Percentiles rank a stretch among this genome's conserved stretches.
Conservation (phyloP, 768 basidiomycete species). For the Trametes elegans region DNA sequence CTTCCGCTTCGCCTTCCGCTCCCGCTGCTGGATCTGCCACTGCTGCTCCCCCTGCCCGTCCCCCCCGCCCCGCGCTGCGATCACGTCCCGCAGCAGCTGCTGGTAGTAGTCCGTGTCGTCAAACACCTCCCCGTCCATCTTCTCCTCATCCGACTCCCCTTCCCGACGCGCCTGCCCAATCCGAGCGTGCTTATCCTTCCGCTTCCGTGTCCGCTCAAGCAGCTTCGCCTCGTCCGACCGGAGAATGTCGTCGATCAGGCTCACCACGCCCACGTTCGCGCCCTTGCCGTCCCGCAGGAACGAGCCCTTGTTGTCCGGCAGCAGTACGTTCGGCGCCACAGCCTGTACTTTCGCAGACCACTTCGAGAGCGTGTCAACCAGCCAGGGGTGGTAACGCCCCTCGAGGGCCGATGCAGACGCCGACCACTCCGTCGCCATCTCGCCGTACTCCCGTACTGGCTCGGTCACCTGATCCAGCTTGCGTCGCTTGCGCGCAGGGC, state of each 20-base stretch:
- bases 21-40: slow-evolving; percentile 65
- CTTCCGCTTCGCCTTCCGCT: slow-evolving; percentile 75
- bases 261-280: slow-evolving; percentile 46
- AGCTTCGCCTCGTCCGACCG: slow-evolving; percentile 51
- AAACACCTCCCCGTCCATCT: slow-evolving; percentile 50
- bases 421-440: slow-evolving; percentile 29
- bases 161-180: slow-evolving; percentile 38
- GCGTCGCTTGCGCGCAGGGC: slow-evolving; percentile 58
- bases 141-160: slow-evolving; percentile 36
- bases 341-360: slow-evolving; percentile 97
- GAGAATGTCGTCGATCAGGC: slow-evolving; percentile 77
- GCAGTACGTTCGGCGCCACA: slow-evolving; percentile 75
- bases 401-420: slow-evolving; percentile 23
- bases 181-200: slow-evolving; percentile 47
- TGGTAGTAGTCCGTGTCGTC: slow-evolving; percentile 96
- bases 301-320: slow-evolving; percentile 66
- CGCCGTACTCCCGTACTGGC: slow-evolving; percentile 31
- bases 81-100: slow-evolving; percentile 86
- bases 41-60: slow-evolving; percentile 45
- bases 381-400: slow-evolving; percentile 61
- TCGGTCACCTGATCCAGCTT: slow-evolving; percentile 38
- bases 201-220: slow-evolving; percentile 59
- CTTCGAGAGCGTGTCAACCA: slow-evolving; percentile 79
- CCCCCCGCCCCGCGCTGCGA: slow-evolving; percentile 56
- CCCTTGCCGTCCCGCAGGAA: slow-evolving; percentile 44